phyloP scores from a whole-genome alignment of 2,329 filamentous ascomycete genomes.

The Pezicula radicicola region DNA sequence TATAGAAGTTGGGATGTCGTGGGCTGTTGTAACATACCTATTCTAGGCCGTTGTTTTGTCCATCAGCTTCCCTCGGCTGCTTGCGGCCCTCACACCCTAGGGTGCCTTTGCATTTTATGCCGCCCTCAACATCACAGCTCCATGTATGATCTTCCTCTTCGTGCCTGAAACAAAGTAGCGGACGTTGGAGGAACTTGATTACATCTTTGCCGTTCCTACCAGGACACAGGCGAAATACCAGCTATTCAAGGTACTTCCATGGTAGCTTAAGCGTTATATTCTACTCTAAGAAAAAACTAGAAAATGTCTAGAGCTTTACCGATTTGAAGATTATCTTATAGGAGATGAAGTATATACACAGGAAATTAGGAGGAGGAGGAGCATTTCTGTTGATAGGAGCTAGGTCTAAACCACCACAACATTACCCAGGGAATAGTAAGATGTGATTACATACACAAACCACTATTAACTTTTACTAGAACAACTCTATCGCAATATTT shows the following conservation, averaged over 20 bases:
- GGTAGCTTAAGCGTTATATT: conserved; percentile 55
- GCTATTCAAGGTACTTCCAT: conserved; percentile 27
- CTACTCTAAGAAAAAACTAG: conserved; percentile 42
- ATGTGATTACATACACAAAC: no score
- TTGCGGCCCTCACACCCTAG: not conserved
- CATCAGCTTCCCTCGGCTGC: conserved; percentile 39
- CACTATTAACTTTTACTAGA: no score
- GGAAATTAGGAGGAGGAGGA: no score
- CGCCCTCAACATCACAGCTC: conserved; percentile 48
- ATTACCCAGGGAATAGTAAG: no score
- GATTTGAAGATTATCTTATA: conserved; percentile 30
- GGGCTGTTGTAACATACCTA: conserved; percentile 43
- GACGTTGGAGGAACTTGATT: conserved; percentile 29
- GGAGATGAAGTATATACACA: no score
- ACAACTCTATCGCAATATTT: no score
- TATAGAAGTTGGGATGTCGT: conserved; percentile 65
- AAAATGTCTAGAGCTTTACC: conserved; percentile 43
- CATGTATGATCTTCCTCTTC: conserved; percentile 52
- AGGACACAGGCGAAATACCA: conserved; percentile 19
- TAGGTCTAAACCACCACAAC: no score
- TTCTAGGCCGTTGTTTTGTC: conserved; percentile 22
- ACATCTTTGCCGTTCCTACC: conserved; percentile 39
- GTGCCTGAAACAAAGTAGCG: conserved; percentile 53
- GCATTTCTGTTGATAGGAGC: no score
- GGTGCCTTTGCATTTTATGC: conserved; percentile 16